A percentile compares a stretch with the other conserved stretches of the same genome.
These are phyloP conservation scores for Suillus placidus DNA, from an alignment of 768 basidiomycete species.

Conservation along the genomic window DNA sequence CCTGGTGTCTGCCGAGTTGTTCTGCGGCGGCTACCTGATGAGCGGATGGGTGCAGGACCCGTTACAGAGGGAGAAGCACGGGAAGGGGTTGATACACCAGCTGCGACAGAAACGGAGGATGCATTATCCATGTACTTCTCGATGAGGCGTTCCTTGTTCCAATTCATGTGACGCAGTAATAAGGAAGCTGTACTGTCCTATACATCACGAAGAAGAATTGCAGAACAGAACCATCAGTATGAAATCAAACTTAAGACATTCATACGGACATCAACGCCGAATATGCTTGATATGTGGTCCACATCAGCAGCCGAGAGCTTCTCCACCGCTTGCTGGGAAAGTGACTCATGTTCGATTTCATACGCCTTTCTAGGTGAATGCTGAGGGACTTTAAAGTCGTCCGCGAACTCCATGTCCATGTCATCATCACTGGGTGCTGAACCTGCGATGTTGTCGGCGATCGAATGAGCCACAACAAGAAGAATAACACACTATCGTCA, in stretches of 20 bases:
- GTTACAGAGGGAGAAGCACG: slow-evolving; percentile 26
- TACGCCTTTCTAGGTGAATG: slow-evolving; percentile 71
- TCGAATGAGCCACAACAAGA: slow-evolving; percentile 23
- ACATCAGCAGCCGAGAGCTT: slow-evolving; percentile 76
- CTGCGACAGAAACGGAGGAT: slow-evolving; percentile 64
- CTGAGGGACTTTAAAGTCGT: slow-evolving; percentile 61
- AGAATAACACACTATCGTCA: slow-evolving; percentile 50
- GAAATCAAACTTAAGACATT: slow-evolving; percentile 6
- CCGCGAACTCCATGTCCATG: slow-evolving; percentile 69
- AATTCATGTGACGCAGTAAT: slow-evolving; percentile 79
- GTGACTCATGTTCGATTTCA: slow-evolving; percentile 82
- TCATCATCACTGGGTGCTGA: slow-evolving; percentile 58
- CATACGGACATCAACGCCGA: slow-evolving; percentile 84
- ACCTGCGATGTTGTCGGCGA: slow-evolving; percentile 27
- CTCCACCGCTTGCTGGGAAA: slow-evolving; percentile 74
- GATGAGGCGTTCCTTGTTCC: slow-evolving; percentile 96
- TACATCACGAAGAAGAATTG: slow-evolving; percentile 5
- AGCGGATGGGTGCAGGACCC: slow-evolving; percentile 35
- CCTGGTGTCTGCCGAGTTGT: slow-evolving; percentile 34
- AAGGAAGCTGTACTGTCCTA: slow-evolving; percentile 73
- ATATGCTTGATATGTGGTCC: slow-evolving; percentile 85
- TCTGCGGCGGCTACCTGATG: slow-evolving; percentile 35
- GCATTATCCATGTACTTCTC: slow-evolving; percentile 98
- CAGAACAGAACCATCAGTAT: slow-evolving; percentile 10
- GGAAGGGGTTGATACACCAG: slow-evolving; percentile 60